Evolutionary conservation across 495 filamentous ascomycete species (phyloP).

Genomic region (Lasiosphaeriaceae sp.): DNA sequence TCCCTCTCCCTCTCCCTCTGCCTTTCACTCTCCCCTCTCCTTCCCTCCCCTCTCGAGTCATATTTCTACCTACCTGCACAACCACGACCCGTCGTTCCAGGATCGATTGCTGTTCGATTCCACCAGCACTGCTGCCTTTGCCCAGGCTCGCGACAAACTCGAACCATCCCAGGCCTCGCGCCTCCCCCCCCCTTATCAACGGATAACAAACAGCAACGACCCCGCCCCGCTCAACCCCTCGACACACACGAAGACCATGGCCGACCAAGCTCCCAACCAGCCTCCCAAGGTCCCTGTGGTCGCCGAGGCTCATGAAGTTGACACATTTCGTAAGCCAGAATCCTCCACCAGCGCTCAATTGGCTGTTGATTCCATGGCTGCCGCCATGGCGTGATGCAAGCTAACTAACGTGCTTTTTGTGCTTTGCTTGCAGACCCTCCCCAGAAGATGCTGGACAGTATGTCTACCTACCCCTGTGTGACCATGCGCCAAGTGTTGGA

Average conservation of each 20-base stretch:
- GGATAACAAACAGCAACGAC: no score
- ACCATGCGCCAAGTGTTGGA: constrained; percentile 6
- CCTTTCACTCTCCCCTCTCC: no score
- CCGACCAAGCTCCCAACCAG: constrained; percentile 53
- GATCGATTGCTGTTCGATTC: background rate
- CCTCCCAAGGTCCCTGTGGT: constrained; percentile 65
- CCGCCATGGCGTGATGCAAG: background rate
- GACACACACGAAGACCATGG: constrained; percentile 67
- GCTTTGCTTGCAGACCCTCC: constrained; percentile 41
- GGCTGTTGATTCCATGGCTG: background rate
- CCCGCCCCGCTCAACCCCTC: constrained; percentile 24
- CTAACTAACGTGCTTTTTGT: constrained; percentile 14
- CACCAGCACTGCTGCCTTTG: background rate
- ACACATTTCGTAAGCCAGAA: constrained; percentile 62
- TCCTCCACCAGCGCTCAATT: constrained; percentile 14
- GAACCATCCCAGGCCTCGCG: no score
- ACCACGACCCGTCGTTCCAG: background rate
- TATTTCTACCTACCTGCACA: no score
- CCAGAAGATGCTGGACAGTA: constrained; percentile 60
- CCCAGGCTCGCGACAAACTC: no score
- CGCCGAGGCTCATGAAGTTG: constrained; percentile 77
- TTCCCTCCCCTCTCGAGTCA: no score
- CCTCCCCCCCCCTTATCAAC: constrained; percentile 19
- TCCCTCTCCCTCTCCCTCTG: background rate
- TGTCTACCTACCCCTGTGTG: constrained; percentile 24